Evolutionary conservation across 2,329 filamentous ascomycete species (phyloP), one percentile per base, ranked within the genome.

Genomic region (Lanzia echinophila): DNA sequence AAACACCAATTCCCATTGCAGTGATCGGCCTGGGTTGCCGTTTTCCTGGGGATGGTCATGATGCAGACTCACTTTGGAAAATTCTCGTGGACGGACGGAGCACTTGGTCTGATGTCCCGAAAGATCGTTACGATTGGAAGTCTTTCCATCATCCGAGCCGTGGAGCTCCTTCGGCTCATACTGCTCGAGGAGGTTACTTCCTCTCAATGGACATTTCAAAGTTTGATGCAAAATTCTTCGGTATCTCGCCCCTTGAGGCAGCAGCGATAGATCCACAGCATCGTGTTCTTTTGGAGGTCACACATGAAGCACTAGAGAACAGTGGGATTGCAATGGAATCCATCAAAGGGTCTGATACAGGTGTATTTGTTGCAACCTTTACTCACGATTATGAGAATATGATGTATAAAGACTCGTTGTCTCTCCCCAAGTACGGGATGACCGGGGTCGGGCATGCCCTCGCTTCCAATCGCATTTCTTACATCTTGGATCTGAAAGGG

Each of bases 71-170:
- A 47, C 66, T 69, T 45, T 69, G 67, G 67, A 63, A 67, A 54
- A 73, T 90, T 7, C 75, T 90, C 19, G 79, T 82, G 65, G 82
- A 85, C 67, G 87, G 86, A 12, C 76, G 88, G 8, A 86, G 89
- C 65, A 86, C 88, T 31, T 84, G 88, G 66, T 76, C 66, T 38
- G 68, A 70, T 57, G 66, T 75, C 5, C 85, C 86, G 1, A 67
- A 78, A 3, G 83, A 89, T 61, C 79, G 87, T 11, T 90, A 47
- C 4, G 7, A 47, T n/a, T 19, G 31, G 31, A 34, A 13, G 19
- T 32, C 31, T 5, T 47, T 47, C 20, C 12, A 33, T 12, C 44
- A 47, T 13, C 31, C 44, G 12, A 20, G 12, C 7, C 44, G n/a
- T 32, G 44, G 17, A 33, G 19, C 31, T n/a, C 31, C 3, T 6